Base-by-base conservation (phyloP, 331 rosid species). In the Ulmus americana region DNA sequence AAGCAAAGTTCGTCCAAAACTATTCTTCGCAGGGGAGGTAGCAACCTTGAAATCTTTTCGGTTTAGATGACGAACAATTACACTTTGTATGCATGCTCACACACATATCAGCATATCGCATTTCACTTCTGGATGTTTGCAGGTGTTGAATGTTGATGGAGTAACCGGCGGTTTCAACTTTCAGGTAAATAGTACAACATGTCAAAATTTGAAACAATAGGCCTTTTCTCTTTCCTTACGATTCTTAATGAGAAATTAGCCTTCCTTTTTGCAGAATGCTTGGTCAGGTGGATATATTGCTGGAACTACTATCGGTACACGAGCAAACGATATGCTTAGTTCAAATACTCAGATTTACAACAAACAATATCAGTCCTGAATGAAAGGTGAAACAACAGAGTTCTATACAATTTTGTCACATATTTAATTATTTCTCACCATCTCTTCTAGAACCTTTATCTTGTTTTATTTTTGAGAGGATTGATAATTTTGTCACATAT, bases 21-120 rank as follows among this genome's bases (percentile, higher is more conserved):
- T 92, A 46, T 92, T 86, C 85, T 88, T 92, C 48, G 95, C 97
- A 0, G 97, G 97, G 61, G 97, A 92, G 97, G 97, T 92, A 80
- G 20, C 48, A 40, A 13, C 18, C 39, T 63, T 13, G 58, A 54
- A 59, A 53, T 22, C 11, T 69, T 9, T 70, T 64, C 3, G 7
- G 5, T 10, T 47, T 55, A 54, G 46, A 71, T 63, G 49, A 64
- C 44, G 40, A 47, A 64, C 65, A 43, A 10, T 8, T 55, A 64
- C 73, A 42, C 28, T 45, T 16, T 45, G 10, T 20, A 20, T 45
- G 55, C 50, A 57, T 16, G 58, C 18, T 0, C 73, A 45, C 11
- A 12, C 9, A 28, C 10, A 12, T 46, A 67, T 22, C 8, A 6
- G 20, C 14, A 16, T 40, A 57, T n/a, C 3, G 6, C 64, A 53